phyloP scores from a whole-genome alignment of 495 filamentous ascomycete species.

The Xeromyces bisporus region DNA sequence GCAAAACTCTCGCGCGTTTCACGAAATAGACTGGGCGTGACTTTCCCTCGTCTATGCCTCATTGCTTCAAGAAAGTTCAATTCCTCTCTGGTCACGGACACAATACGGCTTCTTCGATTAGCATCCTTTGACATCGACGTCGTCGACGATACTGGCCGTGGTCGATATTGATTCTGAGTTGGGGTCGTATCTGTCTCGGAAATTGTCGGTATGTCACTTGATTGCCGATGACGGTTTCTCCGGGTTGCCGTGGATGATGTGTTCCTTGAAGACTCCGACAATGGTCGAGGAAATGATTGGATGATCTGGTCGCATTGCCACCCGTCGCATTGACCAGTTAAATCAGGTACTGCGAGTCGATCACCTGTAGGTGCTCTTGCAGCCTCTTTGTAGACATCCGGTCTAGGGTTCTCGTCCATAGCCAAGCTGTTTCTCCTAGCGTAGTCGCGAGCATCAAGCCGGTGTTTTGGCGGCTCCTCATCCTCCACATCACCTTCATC shows the following conservation, averaged over 20 bases:
- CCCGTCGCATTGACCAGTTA: slow-evolving; percentile 10
- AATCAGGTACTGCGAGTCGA: slow-evolving; percentile 15
- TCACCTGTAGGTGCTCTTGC: slow-evolving; percentile 12
- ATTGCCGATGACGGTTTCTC: slow-evolving; percentile 15
- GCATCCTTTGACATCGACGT: slow-evolving; percentile 7
- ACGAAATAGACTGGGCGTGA: slow-evolving; percentile 54
- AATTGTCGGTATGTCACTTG: slow-evolving; percentile 19
- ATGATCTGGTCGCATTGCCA: slow-evolving; percentile 11
- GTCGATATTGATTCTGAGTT: slow-evolving; percentile 8
- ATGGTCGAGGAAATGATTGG: slow-evolving; percentile 6
- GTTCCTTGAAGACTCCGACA: slow-evolving; percentile 13
- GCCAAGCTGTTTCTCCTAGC: slow-evolving; percentile 21
- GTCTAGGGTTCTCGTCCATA: too few relatives aligned
- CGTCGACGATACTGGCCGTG: slow-evolving; percentile 1
- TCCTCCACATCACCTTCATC: slow-evolving; percentile 29
- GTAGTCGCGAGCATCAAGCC: slow-evolving; percentile 2
- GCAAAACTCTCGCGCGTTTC: slow-evolving; percentile 20
- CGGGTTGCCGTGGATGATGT: slow-evolving; percentile 11
- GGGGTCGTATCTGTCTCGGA: slow-evolving; percentile 16
- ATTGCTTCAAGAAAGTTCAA: slow-evolving; percentile 68
- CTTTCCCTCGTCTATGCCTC: slow-evolving; percentile 57
- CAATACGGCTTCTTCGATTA: slow-evolving; percentile 44
- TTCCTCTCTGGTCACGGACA: slow-evolving; percentile 77
- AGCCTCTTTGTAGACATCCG: slow-evolving; percentile 2
- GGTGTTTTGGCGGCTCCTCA: background rate